Base-by-base conservation (phyloP, 495 filamentous ascomycete species). In the Penicillium parvum region DNA sequence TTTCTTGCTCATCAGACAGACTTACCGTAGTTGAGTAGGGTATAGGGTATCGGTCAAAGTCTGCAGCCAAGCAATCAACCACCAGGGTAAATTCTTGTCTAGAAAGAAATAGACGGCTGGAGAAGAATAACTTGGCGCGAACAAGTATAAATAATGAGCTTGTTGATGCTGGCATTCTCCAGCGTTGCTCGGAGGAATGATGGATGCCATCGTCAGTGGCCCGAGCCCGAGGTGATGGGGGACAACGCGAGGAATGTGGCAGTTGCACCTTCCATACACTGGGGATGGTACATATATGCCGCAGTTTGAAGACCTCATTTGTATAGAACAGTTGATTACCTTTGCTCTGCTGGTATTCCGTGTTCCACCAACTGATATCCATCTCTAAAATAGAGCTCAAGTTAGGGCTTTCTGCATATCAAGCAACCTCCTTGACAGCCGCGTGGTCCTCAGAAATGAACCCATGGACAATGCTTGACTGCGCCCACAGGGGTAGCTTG, bases 181-280 rank as follows among this genome's bases (percentile, higher is more conserved):
- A 43, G 33, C 25, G 32, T 45, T 53, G n/a, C 17, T 29, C 16
- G n/a, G 23, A 53, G 45, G 60, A 59, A 61, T 59, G 52, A 36
- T 30, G 20, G 30, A 58, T 55, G 29, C 49, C 47, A 47, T 34
- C 44, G 30, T 30, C 35, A 26, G 40, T 18, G 38, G 37, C 22
- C 18, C 32, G 42, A 40, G 33, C 37, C 37, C 33, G 19, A n/a
- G 25, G 9, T 23, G 19, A 35, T 21, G 7, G 21, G 8, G 21
- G 10, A 19, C 55, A 58, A 61, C 57, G 50, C 44, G 43, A 52
- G 28, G 57, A 61, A 61, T 61, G 57, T 26, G 21, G 12, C 28
- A 32, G 20, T 30, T 15, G 28, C 28, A 5, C 28, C 12, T 16
- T 5, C 3, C 8, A 1, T 14, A 7, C 11, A n/a, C n/a, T n/a